phyloP scores from a whole-genome alignment of 1,284 basidiomycete species.

The Sutorius eximius region DNA sequence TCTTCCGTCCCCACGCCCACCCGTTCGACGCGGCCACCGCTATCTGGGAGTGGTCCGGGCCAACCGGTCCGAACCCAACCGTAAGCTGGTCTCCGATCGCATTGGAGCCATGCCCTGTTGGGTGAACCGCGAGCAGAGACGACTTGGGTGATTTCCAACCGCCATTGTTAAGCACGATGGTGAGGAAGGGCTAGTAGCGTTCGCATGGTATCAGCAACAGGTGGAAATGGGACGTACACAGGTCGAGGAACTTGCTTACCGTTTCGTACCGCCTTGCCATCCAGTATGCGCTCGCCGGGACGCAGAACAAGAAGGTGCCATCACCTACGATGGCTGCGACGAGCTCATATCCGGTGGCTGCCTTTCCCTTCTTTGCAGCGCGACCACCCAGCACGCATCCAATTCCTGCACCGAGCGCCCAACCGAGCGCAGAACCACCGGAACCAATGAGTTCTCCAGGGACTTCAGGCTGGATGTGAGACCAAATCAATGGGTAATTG shows the following conservation, averaged over 20 bases:
- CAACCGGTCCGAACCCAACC: conserved; percentile 64
- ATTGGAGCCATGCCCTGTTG: conserved; percentile 52
- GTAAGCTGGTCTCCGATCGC: conserved; percentile 51
- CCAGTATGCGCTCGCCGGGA: conserved; percentile 68
- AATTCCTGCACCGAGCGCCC: conserved; percentile 63
- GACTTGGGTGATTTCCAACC: conserved; percentile 67
- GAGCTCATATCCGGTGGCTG: conserved; percentile 44
- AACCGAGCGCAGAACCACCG: conserved; percentile 64
- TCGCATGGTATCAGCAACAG: neutral
- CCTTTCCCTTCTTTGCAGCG: conserved; percentile 27
- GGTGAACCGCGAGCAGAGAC: conserved; percentile 66
- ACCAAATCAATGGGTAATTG: conserved; percentile 54
- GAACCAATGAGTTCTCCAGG: conserved; percentile 53
- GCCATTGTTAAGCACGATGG: conserved; percentile 69
- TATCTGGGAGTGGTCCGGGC: conserved; percentile 60
- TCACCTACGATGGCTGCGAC: conserved; percentile 64
- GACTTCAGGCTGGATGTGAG: conserved; percentile 53
- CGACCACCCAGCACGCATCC: conserved; percentile 52
- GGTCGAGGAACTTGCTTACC: conserved; percentile 37
- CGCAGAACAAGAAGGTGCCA: conserved; percentile 65
- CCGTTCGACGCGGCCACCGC: conserved; percentile 63
- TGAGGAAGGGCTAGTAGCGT: conserved; percentile 59
- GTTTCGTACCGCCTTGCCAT: conserved; percentile 67
- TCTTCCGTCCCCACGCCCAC: conserved; percentile 59
- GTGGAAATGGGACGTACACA: neutral